Conservation (phyloP, 1,284 basidiomycete species). For the Sparassis latifolia region DNA sequence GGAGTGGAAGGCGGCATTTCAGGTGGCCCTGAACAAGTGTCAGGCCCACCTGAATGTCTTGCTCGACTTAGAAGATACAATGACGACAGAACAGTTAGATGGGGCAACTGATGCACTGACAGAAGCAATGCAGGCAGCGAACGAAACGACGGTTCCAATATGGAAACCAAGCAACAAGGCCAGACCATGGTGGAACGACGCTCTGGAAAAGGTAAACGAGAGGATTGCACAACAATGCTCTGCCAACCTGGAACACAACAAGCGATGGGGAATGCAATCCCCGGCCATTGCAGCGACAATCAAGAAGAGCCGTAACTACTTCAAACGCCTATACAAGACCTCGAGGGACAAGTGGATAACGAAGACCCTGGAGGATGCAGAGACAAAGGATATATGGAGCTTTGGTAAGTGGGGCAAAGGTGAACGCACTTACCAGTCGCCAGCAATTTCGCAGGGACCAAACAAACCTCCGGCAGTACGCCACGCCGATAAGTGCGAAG, state of each 20-base stretch:
- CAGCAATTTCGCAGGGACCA: slow-evolving; percentile 2
- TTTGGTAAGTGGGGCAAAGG: slow-evolving; percentile 5
- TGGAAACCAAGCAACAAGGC: slow-evolving; percentile 1
- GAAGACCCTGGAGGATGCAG: neutral
- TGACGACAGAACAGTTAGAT: neutral
- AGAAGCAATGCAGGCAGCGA: slow-evolving; percentile 2
- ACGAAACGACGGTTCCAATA: neutral
- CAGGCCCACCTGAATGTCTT: neutral
- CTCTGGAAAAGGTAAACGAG: neutral
- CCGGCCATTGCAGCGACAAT: neutral
- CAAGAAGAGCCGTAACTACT: neutral
- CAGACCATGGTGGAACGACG: slow-evolving; percentile 2
- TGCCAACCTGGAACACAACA: neutral
- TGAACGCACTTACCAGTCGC: slow-evolving; percentile 3
- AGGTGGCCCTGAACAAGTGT: neutral
- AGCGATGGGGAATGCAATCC: neutral
- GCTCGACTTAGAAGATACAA: neutral
- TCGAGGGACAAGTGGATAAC: neutral
- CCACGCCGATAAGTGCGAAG: slow-evolving; percentile 8
- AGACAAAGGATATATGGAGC: neutral
- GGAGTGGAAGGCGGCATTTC: slow-evolving; percentile 4
- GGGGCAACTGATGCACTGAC: neutral
- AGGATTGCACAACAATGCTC: neutral
- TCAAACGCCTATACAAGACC: neutral
- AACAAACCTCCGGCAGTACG: slow-evolving; percentile 2